Percentiles rank a stretch among this genome's conserved stretches.
Conservation (phyloP, 345 rosid genomes). For the Durio zibethinus region DNA sequence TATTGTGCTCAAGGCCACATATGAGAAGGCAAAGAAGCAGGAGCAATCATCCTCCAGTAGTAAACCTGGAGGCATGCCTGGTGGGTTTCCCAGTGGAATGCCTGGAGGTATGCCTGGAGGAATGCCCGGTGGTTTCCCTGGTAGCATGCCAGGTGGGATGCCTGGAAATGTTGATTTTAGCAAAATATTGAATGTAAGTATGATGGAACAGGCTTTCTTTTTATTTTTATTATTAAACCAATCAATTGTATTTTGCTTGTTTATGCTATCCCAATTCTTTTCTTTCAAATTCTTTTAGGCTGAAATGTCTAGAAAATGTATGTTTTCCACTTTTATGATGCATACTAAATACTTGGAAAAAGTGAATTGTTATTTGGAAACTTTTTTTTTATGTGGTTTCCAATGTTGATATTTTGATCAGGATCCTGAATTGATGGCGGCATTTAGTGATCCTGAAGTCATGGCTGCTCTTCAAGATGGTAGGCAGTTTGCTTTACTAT, state of each 20-base stretch:
- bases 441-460: slow-evolving; percentile 91
- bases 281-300: background rate
- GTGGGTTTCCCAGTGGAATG: slow-evolving; percentile 46
- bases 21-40: slow-evolving; percentile 89
- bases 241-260: background rate
- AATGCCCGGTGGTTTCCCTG: background rate
- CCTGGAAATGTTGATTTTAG: slow-evolving; percentile 90
- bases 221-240: background rate
- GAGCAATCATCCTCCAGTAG: slow-evolving; percentile 81
- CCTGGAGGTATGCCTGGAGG: background rate
- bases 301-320: background rate
- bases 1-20: slow-evolving; percentile 61
- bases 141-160: slow-evolving; percentile 37
- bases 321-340: background rate
- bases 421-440: slow-evolving; percentile 97
- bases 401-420: slow-evolving; percentile 24
- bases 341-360: background rate
- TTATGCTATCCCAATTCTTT: background rate
- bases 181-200: slow-evolving; percentile 82
- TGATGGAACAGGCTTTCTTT: background rate
- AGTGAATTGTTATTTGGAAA: background rate
- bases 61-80: slow-evolving; percentile 58
- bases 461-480: slow-evolving; percentile 99
- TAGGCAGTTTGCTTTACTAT: slow-evolving; percentile 23
- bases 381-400: background rate